A percentile compares a stretch with the other conserved stretches of the same genome.
Conservation (phyloP, 441 rosid genomes). For the Aleurites moluccanus region DNA sequence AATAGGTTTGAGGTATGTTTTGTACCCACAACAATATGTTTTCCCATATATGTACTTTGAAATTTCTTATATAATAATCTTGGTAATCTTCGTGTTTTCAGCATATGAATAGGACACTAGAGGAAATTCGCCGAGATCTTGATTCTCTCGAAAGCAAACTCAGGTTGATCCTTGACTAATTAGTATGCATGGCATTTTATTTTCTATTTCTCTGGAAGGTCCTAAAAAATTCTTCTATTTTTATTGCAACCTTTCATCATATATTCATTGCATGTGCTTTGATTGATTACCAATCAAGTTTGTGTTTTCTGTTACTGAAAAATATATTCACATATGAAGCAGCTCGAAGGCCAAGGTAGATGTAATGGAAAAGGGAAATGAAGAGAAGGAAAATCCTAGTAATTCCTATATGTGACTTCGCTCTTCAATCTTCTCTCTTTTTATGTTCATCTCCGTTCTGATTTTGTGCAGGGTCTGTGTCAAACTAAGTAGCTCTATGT, state of each 20-base stretch:
- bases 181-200: not conserved
- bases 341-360: not conserved
- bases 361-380: not conserved
- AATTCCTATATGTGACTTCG: not conserved
- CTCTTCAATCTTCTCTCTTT: not conserved
- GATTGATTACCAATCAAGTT: not conserved
- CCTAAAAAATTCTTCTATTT: not conserved
- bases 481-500: not conserved
- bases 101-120: constrained; percentile 4
- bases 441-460: not conserved
- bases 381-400: not conserved
- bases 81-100: not conserved
- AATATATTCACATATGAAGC: not conserved
- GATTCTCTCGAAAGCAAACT: constrained; percentile 1
- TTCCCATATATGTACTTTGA: not conserved
- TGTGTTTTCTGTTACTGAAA: not conserved
- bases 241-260: not conserved
- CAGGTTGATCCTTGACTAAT: constrained; percentile 3
- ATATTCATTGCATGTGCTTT: not conserved
- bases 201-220: not conserved
- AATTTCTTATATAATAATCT: not conserved
- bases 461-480: not conserved
- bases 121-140: constrained; percentile 1
- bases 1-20: constrained; percentile 16
- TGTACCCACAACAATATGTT: not conserved